Evolutionary conservation across 257 asterid species (phyloP).

Genomic region (Nicotiana otophora): DNA sequence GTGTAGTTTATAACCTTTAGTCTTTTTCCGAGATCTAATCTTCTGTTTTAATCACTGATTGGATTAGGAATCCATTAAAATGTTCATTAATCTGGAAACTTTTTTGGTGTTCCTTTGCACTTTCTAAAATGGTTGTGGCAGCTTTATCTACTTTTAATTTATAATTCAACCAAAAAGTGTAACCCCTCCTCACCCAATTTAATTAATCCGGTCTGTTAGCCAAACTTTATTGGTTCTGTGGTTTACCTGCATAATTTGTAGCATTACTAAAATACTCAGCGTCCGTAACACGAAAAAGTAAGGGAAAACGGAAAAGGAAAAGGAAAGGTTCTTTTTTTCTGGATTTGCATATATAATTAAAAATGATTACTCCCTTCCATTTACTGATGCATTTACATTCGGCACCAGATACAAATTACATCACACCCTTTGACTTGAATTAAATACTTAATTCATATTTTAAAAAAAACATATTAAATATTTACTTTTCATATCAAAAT

Average conservation of each 20-base stretch:
- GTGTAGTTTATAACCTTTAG: neutral
- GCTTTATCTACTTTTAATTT: conserved; percentile 17
- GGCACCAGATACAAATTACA: too few species aligned
- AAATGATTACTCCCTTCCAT: neutral
- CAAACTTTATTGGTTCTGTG: neutral
- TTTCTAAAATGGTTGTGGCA: conserved; percentile 4
- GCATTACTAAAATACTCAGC: conserved; percentile 1
- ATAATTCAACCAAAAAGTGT: neutral
- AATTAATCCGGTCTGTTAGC: conserved; percentile 10
- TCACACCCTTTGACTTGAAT: too few species aligned
- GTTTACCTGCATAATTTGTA: conserved; percentile 7
- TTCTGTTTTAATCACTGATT: neutral
- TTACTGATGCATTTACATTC: neutral
- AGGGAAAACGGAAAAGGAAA: neutral
- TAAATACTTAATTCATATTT: too few species aligned
- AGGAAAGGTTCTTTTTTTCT: conserved; percentile 11
- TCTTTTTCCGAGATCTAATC: conserved; percentile 11
- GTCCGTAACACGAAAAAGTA: neutral
- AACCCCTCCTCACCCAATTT: neutral
- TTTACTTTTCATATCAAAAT: too few species aligned
- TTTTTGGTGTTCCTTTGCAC: neutral
- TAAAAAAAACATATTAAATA: too few species aligned
- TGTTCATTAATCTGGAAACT: neutral
- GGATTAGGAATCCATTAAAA: neutral
- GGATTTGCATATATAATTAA: neutral